Evolutionary conservation across 495 filamentous ascomycete genomes (phyloP), one percentile per base, ranked within the genome.

Genomic region (Hypoxylon trugodes): DNA sequence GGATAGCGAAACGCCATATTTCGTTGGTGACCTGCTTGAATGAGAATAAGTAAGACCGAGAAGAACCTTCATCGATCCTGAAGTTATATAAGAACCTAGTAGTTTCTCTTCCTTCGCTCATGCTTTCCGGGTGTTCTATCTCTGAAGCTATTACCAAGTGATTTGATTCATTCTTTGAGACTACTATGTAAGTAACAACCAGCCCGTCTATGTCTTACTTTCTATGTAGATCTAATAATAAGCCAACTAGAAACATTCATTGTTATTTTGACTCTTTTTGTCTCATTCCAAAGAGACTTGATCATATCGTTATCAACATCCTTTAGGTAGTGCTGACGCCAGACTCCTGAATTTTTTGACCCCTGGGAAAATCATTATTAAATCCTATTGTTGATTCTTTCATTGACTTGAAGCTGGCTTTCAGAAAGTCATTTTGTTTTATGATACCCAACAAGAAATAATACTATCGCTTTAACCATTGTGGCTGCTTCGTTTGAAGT

Each of bases 11-110:
- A 15, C 24, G 50, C 36, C 50, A 32, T 54, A 24, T 41, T 16
- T n/a, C 22, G 50, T 38, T 32, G 50, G 50, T 22, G 21, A 37
- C 9, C 33, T 21, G 25, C 43, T 18, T 45, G 19, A 13, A n/a
- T n/a, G 33, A 18, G 25, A 26, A 59, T 38, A 49, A 59, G 41
- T 63, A 55, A 43, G 43, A 57, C 43, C 28, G 38, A 43, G 22
- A 45, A 38, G 35, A 25, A 13, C 25, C 59, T 43, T 36, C 42
- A 16, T 47, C 49, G 30, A 13, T 43, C 5, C 9, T 18, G 3
- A 41, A 19, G 48, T 36, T 28, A 9, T 9, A n/a, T n/a, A n/a
- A n/a, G n/a, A n/a, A n/a, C n/a, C n/a, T n/a, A n/a, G n/a, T n/a
- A n/a, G n/a, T n/a, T 26, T 21, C 21, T 26, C 10, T 45, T 26